Percentiles rank a stretch among this genome's conserved stretches.
Conservation (phyloP, 352 stramenopile species). For the Globisporangium sylvaticum region DNA sequence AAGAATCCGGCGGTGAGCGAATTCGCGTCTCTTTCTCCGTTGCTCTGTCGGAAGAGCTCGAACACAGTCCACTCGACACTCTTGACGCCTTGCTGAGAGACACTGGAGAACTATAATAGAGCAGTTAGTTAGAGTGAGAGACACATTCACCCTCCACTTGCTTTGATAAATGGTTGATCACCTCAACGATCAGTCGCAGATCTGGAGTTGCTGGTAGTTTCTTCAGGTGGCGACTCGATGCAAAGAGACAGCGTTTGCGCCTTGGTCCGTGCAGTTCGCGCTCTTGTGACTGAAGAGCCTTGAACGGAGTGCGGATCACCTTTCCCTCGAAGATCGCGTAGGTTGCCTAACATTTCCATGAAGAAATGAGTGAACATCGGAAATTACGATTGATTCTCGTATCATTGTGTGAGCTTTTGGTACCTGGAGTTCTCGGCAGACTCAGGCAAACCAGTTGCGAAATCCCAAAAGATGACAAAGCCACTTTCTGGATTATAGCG, state of each 20-base stretch:
- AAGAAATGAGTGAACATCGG: too few species aligned
- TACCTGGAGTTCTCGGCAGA: slow-evolving; percentile 32
- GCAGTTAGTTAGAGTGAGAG: neutral
- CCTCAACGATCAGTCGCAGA: slow-evolving; percentile 39
- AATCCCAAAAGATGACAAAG: slow-evolving; percentile 51
- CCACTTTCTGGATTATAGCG: slow-evolving; percentile 34
- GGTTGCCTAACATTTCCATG: slow-evolving; percentile 28
- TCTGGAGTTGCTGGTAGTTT: slow-evolving; percentile 24
- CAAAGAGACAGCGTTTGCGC: slow-evolving; percentile 30
- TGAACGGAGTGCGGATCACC: slow-evolving; percentile 36
- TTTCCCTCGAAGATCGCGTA: slow-evolving; percentile 46
- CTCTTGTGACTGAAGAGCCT: slow-evolving; percentile 28
- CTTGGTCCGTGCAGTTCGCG: slow-evolving; percentile 23
- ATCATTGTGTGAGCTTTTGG: neutral
- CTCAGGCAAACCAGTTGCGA: slow-evolving; percentile 23
- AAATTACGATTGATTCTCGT: too few species aligned
- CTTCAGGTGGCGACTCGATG: slow-evolving; percentile 26
- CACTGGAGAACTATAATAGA: slow-evolving; percentile 22
- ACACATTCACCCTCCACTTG: neutral
- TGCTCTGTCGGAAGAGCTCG: slow-evolving; percentile 25
- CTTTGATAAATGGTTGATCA: slow-evolving; percentile 4
- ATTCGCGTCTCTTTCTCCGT: slow-evolving; percentile 8
- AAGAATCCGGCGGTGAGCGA: slow-evolving; percentile 25
- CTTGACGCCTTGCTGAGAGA: slow-evolving; percentile 13
- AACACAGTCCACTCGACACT: slow-evolving; percentile 43